A percentile compares a stretch with the other conserved stretches of the same genome.
These are phyloP conservation scores for Melampsora occidentalis DNA, from an alignment of 1,284 basidiomycete genomes.

Conservation along the genomic window DNA sequence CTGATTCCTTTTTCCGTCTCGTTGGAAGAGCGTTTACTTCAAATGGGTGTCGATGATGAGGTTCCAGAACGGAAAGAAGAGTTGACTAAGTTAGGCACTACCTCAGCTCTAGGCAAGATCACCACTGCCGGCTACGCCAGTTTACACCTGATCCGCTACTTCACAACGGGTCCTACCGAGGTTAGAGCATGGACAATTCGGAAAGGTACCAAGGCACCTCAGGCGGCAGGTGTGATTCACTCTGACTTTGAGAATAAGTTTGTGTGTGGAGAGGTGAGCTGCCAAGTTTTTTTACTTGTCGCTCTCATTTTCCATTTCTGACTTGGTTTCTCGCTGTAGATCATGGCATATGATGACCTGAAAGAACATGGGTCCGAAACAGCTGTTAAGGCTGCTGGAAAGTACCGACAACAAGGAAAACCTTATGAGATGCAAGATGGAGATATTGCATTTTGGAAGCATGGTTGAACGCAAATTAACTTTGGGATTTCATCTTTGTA, in stretches of 20 bases:
- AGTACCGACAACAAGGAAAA: conserved; percentile 93
- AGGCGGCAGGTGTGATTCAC: conserved; percentile 98
- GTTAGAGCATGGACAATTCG: conserved; percentile 98
- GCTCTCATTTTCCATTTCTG: not conserved
- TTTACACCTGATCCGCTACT: conserved; percentile 89
- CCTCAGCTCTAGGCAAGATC: conserved; percentile 78
- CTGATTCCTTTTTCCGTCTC: conserved; percentile 97
- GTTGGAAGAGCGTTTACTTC: conserved; percentile 82
- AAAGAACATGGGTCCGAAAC: conserved; percentile 86
- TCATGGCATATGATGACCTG: conserved; percentile 88
- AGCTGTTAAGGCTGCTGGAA: conserved; percentile 91
- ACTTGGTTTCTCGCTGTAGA: conserved; percentile 53
- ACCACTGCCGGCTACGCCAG: conserved; percentile 83
- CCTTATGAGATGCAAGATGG: conserved; percentile 69
- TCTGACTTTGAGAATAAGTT: conserved; percentile 97
- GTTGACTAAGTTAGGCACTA: conserved; percentile 69
- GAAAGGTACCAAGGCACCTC: conserved; percentile 87
- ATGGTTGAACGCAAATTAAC: conserved; percentile 14
- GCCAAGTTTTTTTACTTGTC: too few relatives aligned
- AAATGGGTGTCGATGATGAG: conserved; percentile 54
- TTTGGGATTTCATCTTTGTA: conserved; percentile 3
- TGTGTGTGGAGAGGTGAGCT: conserved; percentile 79
- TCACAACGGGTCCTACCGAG: conserved; percentile 78
- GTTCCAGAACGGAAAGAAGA: conserved; percentile 64
- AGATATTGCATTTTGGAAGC: conserved; percentile 50